Evolutionary conservation across 257 asterid genomes (phyloP).

Genomic region (Asclepias syriaca): DNA sequence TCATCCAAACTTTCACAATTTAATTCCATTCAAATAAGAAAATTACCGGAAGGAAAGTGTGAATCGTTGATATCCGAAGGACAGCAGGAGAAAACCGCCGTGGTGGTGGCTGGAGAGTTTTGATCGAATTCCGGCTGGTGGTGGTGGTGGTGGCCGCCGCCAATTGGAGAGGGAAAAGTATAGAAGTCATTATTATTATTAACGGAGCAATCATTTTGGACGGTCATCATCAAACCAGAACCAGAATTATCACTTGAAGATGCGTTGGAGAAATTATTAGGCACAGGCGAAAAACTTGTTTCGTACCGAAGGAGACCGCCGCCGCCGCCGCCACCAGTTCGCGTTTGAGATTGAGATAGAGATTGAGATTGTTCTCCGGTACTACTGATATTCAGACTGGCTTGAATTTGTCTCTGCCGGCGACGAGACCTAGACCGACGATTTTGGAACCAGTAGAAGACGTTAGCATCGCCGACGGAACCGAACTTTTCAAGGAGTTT

Average conservation of each 20-base stretch:
- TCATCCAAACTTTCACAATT: too few species aligned
- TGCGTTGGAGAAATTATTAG: conserved; percentile 8
- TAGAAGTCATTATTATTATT: conserved; percentile 8
- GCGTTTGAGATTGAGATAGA: too few species aligned
- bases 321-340: not conserved
- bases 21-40: too few species aligned
- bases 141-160: not conserved
- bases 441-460: conserved; percentile 90
- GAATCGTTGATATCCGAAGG: conserved; percentile 22
- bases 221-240: conserved; percentile 6
- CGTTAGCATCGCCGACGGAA: conserved; percentile 69
- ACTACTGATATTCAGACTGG: conserved; percentile 14
- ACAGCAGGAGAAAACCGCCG: conserved; percentile 13
- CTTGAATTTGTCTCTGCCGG: conserved; percentile 60
- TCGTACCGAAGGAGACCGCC: conserved; percentile 19
- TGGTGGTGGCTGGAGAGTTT: conserved; percentile 15
- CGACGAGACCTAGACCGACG: conserved; percentile 83
- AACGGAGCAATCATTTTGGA: conserved; percentile 14
- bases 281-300: not conserved
- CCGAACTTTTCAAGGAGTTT: conserved; percentile 69
- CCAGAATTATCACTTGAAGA: conserved; percentile 5
- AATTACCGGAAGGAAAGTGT: conserved; percentile 39
- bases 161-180: conserved; percentile 23
- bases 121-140: conserved; percentile 28
- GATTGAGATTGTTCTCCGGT: conserved; percentile 15